Conservation (phyloP, 1,284 basidiomycete genomes). For the Marasmius sp. region DNA sequence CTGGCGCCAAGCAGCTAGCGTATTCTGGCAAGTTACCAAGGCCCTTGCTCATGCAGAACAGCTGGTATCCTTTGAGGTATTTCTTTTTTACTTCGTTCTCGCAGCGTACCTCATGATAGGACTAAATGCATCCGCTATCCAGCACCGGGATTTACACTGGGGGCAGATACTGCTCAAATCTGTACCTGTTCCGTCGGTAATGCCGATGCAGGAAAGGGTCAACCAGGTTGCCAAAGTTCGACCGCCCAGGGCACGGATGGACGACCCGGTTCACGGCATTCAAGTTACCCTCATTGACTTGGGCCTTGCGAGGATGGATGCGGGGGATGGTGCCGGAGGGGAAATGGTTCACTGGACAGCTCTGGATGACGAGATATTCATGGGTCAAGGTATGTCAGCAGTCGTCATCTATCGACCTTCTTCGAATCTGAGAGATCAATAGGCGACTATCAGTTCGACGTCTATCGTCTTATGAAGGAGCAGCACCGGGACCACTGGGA, state of each 20-base stretch:
- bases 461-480: slow-evolving; percentile 86
- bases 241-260: slow-evolving; percentile 45
- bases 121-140: slow-evolving; percentile 2
- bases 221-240: slow-evolving; percentile 19
- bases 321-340: slow-evolving; percentile 42
- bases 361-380: slow-evolving; percentile 80
- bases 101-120: background rate
- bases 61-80: slow-evolving; percentile 83
- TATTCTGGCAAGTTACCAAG: slow-evolving; percentile 89
- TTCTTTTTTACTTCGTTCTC: slow-evolving; percentile 13
- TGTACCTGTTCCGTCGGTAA: slow-evolving; percentile 26
- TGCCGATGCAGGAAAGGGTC: slow-evolving; percentile 29
- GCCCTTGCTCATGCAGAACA: slow-evolving; percentile 80
- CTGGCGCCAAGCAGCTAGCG: slow-evolving; percentile 84
- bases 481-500: slow-evolving; percentile 68
- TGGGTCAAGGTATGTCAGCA: slow-evolving; percentile 66
- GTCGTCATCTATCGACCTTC: background rate
- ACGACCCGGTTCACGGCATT: slow-evolving; percentile 60
- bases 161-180: slow-evolving; percentile 91
- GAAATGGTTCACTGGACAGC: slow-evolving; percentile 68
- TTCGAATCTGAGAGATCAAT: background rate
- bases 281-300: slow-evolving; percentile 90
- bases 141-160: slow-evolving; percentile 98
- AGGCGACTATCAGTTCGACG: slow-evolving; percentile 93
- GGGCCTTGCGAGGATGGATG: slow-evolving; percentile 84